Evolutionary conservation across 176 grass and related monocot genomes (phyloP).

Genomic region (Triticum aestivum): IWGSC_CS_RefSeq_v2.1 NC_057796.1:252158517-252159016

Average conservation of each 20-base stretch:
- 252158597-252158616: not conserved
- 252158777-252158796: too few species aligned
- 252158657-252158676: not conserved
- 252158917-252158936: not conserved
- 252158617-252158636: not conserved
- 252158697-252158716: not conserved
- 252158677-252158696: not conserved
- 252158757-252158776: too few species aligned
- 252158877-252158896: not conserved
- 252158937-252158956: not conserved
- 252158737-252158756: too few species aligned
- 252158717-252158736: not conserved
- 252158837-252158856: not conserved
- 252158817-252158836: too few species aligned
- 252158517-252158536: constrained; percentile 14
- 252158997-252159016: not conserved
- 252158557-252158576: not conserved
- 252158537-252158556: not conserved
- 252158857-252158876: not conserved
- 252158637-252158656: not conserved
- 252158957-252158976: not conserved
- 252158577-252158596: constrained; percentile 6
- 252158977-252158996: not conserved
- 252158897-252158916: not conserved
- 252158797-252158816: too few species aligned